Evolutionary conservation across 306 rosid genomes (phyloP), one percentile per base, ranked within the genome.

Genomic region (Glycine latifolia): DNA sequence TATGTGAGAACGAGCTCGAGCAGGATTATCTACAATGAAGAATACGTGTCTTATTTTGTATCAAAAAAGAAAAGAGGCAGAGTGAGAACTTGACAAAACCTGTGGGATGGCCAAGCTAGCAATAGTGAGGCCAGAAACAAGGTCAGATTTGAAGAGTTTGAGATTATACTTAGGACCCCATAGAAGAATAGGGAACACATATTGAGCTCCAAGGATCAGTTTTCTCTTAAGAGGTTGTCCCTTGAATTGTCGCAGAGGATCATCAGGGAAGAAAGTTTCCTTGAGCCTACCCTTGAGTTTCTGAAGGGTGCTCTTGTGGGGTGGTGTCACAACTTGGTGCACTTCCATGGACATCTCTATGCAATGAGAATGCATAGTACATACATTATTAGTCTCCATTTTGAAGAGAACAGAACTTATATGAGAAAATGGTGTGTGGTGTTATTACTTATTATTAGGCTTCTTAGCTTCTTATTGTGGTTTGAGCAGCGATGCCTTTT

Each of bases 71-170:
- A 37, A 5, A 10, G 39, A 81, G 17, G n/a, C 2, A 8, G 59
- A 76, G 35, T 8, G 13, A 44, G 20, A 63, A 56, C 17, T 9
- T 67, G 65, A 50, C 31, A 10, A 39, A 33, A 92, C 98, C 98
- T 94, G 99, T 4, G 99, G 99, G 56, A 95, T 95, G 87, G 99
- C 98, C 60, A 95, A 87, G 81, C 98, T 93, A 67, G 99, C 99
- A 84, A 95, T 95, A 86, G 99, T 95, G 88, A 95, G 92, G 68
- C 99, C 99, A 61, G 99, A 37, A 84, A 95, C 85, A 72, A 95
- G 80, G 86, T 95, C 99, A 52, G 98, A 95, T 84, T 93, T 95
- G 61, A 95, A 88, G 86, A 93, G 91, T 8, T 80, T 55, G 85
- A 93, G 35, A 81, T 55, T 89, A 78, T 95, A 95, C 74, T 74